phyloP scores from a whole-genome alignment of 148 eudicot species.

The Diospyros kaki region DNA sequence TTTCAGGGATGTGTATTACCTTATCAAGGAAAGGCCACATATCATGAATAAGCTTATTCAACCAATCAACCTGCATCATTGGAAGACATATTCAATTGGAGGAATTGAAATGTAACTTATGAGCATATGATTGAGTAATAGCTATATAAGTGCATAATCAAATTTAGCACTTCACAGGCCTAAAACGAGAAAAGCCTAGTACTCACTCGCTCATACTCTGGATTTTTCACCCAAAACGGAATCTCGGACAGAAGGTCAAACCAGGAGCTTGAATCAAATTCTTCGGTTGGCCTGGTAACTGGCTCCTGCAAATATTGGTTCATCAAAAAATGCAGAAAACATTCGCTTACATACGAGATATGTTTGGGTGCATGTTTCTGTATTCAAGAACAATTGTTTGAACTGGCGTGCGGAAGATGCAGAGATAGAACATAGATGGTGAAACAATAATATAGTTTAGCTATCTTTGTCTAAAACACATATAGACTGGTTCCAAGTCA shows the following conservation, averaged over 20 bases:
- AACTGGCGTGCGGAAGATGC: neutral
- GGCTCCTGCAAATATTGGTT: slow-evolving; percentile 31
- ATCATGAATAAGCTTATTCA: slow-evolving; percentile 25
- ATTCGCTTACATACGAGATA: neutral
- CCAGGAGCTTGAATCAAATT: slow-evolving; percentile 29
- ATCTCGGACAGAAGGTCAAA: slow-evolving; percentile 35
- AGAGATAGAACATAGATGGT: neutral
- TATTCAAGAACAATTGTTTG: neutral
- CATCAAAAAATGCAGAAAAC: neutral
- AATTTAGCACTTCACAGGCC: neutral
- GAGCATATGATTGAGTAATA: neutral
- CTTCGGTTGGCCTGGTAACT: slow-evolving; percentile 20
- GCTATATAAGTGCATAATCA: neutral
- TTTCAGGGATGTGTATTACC: slow-evolving; percentile 15
- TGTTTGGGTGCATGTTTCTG: neutral
- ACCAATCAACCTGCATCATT: slow-evolving; percentile 42
- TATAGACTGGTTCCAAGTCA: neutral
- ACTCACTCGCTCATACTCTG: slow-evolving; percentile 47
- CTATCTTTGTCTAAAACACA: neutral
- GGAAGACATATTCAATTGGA: slow-evolving; percentile 1
- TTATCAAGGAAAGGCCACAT: slow-evolving; percentile 52
- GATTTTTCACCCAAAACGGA: slow-evolving; percentile 45
- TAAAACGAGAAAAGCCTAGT: neutral
- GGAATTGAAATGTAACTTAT: neutral
- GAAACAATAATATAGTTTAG: neutral